Conservation (phyloP, 345 rosid species). For the Odontarrhena argentea region DNA sequence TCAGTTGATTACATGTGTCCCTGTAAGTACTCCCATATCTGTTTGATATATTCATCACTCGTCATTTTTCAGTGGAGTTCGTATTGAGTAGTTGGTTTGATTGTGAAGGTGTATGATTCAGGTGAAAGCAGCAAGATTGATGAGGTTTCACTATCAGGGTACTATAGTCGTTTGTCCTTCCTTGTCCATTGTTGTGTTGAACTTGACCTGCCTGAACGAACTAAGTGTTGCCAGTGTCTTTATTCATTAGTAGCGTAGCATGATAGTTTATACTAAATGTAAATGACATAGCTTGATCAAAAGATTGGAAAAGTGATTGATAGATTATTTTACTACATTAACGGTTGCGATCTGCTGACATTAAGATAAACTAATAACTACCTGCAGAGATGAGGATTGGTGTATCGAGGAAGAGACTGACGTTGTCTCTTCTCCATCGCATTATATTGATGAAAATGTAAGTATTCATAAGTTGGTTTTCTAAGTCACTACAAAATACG, state of each 20-base stretch:
- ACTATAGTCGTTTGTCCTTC: slow-evolving; percentile 9
- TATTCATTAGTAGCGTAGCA: not conserved
- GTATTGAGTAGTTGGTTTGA: slow-evolving; percentile 35
- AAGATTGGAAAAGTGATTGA: slow-evolving; percentile 5
- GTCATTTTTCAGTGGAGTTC: slow-evolving; percentile 9
- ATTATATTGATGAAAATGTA: slow-evolving; percentile 98
- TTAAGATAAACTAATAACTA: slow-evolving; percentile 32
- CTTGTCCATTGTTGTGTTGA: not conserved
- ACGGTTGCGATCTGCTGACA: slow-evolving; percentile 14
- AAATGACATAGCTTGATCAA: slow-evolving; percentile 11
- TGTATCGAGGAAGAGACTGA: slow-evolving; percentile 69
- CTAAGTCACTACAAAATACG: slow-evolving; percentile 30
- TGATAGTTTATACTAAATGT: slow-evolving; percentile 11
- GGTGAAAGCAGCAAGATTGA: slow-evolving; percentile 74
- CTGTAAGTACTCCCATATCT: slow-evolving; percentile 57
- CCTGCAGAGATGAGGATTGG: slow-evolving; percentile 94
- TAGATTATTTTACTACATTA: slow-evolving; percentile 5
- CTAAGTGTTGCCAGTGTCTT: slow-evolving; percentile 11
- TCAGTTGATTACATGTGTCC: slow-evolving; percentile 93
- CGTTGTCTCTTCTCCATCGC: slow-evolving; percentile 76
- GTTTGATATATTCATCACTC: slow-evolving; percentile 2
- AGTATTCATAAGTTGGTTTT: slow-evolving; percentile 38
- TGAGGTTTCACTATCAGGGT: slow-evolving; percentile 77
- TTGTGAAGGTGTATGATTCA: slow-evolving; percentile 83
- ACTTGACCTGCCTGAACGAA: slow-evolving; percentile 18